phyloP scores from a whole-genome alignment of 257 asterid species.

The Plantago major region DNA sequence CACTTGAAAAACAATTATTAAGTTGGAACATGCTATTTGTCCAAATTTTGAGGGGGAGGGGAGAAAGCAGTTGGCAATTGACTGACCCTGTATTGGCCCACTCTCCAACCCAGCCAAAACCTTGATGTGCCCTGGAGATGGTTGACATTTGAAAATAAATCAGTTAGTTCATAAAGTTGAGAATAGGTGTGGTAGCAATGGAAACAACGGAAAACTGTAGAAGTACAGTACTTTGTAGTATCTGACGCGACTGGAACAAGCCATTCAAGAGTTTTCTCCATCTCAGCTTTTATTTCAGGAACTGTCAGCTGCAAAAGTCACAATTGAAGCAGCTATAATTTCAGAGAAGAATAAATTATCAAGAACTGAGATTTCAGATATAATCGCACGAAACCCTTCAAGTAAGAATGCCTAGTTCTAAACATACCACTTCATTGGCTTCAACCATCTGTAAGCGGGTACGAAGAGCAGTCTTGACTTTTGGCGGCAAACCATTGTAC shows the following conservation, averaged over 20 bases:
- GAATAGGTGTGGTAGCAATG: conserved; percentile 2
- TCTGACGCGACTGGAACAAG: conserved; percentile 91
- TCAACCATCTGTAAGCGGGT: conserved; percentile 46
- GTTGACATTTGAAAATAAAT: conserved; percentile 18
- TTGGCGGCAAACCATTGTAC: conserved; percentile 81
- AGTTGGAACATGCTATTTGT: neutral
- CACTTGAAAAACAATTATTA: no score
- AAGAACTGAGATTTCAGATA: neutral
- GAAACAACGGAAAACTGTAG: neutral
- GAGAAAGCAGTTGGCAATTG: neutral
- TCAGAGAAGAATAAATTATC: neutral
- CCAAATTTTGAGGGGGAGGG: conserved; percentile 10
- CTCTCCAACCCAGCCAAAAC: conserved; percentile 99
- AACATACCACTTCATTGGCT: conserved; percentile 56
- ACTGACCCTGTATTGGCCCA: conserved; percentile 97
- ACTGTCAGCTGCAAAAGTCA: conserved; percentile 59
- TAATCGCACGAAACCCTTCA: neutral
- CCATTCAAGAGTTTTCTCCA: conserved; percentile 95
- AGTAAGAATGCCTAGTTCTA: neutral
- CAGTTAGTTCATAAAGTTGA: conserved; percentile 20
- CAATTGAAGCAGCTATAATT: neutral
- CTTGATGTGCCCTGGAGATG: conserved; percentile 85
- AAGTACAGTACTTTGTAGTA: conserved; percentile 65
- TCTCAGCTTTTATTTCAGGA: conserved; percentile 84
- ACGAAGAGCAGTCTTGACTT: conserved; percentile 60